Evolutionary conservation across 2,329 filamentous ascomycete genomes (phyloP), one percentile per base, ranked within the genome.

Genomic region (Ploettnerulaceae sp.): DNA sequence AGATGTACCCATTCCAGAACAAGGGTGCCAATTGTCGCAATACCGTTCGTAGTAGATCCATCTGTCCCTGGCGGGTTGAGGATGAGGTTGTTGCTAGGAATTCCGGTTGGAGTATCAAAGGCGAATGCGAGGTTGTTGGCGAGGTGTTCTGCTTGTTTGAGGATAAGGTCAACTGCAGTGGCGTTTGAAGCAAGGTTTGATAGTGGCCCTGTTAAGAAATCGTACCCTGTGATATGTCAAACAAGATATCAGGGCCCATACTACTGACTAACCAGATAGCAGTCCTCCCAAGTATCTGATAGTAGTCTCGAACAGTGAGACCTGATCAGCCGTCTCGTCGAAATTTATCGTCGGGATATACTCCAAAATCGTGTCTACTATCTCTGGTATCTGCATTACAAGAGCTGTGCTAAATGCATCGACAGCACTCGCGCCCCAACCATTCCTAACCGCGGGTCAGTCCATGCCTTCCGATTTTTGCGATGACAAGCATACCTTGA

Each of bases 271-370:
- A 51, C 82, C 86, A 2, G 89, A 86, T 7, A 95, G 62, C 58
- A 95, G 73, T 12, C 89, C 89, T 7, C 79, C 89, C 1, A 95
- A 69, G 59, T 95, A 95, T 21, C 89, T 82, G 60, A 95, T 95
- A 0, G 87, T 95, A 0, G 88, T 94, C 67, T 95, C 89, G 59
- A 95, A 95, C 6, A 95, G 67, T 28, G 84, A 91, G 38, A 95
- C 80, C 7, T 71, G 66, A 7, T 49, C 37, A 2, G 71, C 59
- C 1, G 83, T 86, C 8, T 72, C 69, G 32, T 75, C 75, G 61
- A 87, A 95, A 65, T 94, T 72, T 59, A 94, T 83, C 0, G 67
- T 76, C 0, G 79, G 75, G 35, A 95, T 76, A 61, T 82, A 82
- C 5, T 83, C 71, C 15, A 95, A 66, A 53, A 94, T 89, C 43